Evolutionary conservation across 495 filamentous ascomycete species (phyloP).

Genomic region (Darksidea phi): DNA sequence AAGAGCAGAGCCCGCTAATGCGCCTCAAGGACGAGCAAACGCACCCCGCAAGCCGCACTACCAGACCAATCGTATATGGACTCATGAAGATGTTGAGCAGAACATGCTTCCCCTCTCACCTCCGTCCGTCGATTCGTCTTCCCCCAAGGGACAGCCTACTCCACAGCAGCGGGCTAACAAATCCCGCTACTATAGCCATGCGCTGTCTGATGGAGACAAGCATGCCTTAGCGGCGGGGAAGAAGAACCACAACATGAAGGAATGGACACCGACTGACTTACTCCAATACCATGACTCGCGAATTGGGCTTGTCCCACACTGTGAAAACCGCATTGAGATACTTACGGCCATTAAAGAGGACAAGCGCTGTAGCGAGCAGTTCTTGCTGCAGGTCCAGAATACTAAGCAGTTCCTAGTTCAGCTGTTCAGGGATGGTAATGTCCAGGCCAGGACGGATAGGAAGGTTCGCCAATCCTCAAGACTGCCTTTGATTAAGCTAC

Average conservation of each 20-base stretch:
- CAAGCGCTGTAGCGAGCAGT: not conserved
- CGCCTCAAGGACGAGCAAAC: too few relatives aligned
- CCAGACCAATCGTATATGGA: too few relatives aligned
- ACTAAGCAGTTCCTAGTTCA: not conserved
- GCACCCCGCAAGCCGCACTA: too few relatives aligned
- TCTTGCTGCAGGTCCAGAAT: not conserved
- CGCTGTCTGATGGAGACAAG: slow-evolving; percentile 17
- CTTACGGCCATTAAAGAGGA: not conserved
- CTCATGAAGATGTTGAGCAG: not conserved
- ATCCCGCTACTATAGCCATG: slow-evolving; percentile 15
- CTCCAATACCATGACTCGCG: not conserved
- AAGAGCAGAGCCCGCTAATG: too few relatives aligned
- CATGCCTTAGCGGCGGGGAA: slow-evolving; percentile 5
- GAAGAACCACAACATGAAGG: not conserved
- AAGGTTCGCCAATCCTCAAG: too few relatives aligned
- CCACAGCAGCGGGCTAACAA: not conserved
- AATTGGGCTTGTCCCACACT: not conserved
- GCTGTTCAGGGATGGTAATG: too few relatives aligned
- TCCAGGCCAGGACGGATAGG: too few relatives aligned
- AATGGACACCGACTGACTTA: slow-evolving; percentile 1
- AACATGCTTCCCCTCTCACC: not conserved
- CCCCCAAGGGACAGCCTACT: not conserved
- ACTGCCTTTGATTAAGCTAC: too few relatives aligned
- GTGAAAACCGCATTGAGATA: not conserved
- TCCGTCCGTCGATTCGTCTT: too few relatives aligned